A percentile compares a stretch with the other conserved stretches of the same genome.
Evolutionary conservation across 1,284 basidiomycete genomes (phyloP).

Genomic region (Pseudozyma thailandica): DNA sequence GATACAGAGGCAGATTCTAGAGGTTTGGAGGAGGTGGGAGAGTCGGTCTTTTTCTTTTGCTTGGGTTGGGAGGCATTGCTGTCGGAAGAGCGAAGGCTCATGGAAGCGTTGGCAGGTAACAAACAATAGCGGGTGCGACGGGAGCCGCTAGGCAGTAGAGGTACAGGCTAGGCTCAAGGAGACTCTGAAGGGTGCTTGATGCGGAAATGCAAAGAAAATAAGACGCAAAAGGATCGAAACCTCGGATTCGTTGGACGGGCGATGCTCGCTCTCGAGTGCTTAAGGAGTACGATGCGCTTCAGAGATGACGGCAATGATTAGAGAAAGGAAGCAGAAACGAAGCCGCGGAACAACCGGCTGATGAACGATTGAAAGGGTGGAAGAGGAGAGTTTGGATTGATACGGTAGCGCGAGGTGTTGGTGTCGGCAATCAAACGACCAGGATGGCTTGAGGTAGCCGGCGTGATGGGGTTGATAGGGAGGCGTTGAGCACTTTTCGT

Average conservation of each 20-base stretch:
- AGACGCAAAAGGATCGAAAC: too few relatives aligned
- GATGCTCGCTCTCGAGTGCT: too few relatives aligned
- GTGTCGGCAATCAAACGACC: background rate
- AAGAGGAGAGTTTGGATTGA: conserved; percentile 1
- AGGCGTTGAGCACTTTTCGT: too few relatives aligned
- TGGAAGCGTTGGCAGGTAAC: conserved; percentile 3
- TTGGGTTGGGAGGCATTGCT: conserved; percentile 25
- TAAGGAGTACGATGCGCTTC: too few relatives aligned
- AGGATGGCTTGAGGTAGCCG: too few relatives aligned
- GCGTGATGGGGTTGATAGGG: too few relatives aligned
- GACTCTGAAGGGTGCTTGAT: too few relatives aligned
- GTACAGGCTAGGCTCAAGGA: too few relatives aligned
- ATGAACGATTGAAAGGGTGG: background rate
- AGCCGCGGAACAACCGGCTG: background rate
- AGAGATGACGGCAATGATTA: too few relatives aligned
- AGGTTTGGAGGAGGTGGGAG: conserved; percentile 1
- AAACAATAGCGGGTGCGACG: background rate
- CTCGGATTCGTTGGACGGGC: too few relatives aligned
- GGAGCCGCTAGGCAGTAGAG: background rate
- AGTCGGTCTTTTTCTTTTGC: conserved; percentile 35
- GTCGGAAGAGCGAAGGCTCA: conserved; percentile 40
- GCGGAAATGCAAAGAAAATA: too few relatives aligned
- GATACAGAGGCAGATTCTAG: background rate
- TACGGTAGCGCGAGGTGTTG: background rate
- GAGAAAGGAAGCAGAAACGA: background rate